A percentile compares a stretch with the other conserved stretches of the same genome.
Evolutionary conservation across 768 basidiomycete species (phyloP).

Genomic region (Podaxis rugospora): DNA sequence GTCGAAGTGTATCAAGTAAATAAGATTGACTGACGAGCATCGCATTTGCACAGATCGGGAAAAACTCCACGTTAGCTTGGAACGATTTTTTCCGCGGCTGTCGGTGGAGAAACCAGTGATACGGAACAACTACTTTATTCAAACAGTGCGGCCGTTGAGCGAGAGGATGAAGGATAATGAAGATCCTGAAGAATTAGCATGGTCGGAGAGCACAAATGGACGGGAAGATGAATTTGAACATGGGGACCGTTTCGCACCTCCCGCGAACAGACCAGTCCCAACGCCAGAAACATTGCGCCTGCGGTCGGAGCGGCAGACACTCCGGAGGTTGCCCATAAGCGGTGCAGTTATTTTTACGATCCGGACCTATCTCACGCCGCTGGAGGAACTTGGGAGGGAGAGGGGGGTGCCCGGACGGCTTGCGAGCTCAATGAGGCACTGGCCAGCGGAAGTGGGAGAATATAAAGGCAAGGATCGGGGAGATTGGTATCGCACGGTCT

Average conservation of each 20-base stretch:
- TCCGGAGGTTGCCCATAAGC: conserved; percentile 57
- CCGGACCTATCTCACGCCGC: conserved; percentile 55
- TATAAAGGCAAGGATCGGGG: conserved; percentile 38
- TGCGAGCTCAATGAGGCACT: conserved; percentile 59
- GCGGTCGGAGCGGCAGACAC: conserved; percentile 62
- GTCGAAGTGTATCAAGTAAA: neutral
- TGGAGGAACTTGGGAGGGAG: conserved; percentile 49
- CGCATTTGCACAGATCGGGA: conserved; percentile 41
- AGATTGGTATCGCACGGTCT: conserved; percentile 27
- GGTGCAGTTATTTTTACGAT: conserved; percentile 70
- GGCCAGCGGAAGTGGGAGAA: conserved; percentile 57
- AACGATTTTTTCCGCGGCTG: conserved; percentile 66
- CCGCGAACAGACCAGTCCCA: conserved; percentile 15
- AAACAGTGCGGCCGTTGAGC: conserved; percentile 21
- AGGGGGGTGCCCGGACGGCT: conserved; percentile 56
- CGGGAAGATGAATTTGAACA: conserved; percentile 41
- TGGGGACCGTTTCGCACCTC: conserved; percentile 17
- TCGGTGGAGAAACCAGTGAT: conserved; percentile 63
- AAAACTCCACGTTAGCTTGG: conserved; percentile 60
- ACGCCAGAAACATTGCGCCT: conserved; percentile 45
- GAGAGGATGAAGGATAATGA: conserved; percentile 21
- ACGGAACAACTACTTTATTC: conserved; percentile 63
- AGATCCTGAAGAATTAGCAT: conserved; percentile 65
- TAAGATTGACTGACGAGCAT: conserved; percentile 9
- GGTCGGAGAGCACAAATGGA: conserved; percentile 54